Evolutionary conservation across 192 early-diverging fungal species (phyloP).

Genomic region (Phlyctochytrium bullatum): DNA sequence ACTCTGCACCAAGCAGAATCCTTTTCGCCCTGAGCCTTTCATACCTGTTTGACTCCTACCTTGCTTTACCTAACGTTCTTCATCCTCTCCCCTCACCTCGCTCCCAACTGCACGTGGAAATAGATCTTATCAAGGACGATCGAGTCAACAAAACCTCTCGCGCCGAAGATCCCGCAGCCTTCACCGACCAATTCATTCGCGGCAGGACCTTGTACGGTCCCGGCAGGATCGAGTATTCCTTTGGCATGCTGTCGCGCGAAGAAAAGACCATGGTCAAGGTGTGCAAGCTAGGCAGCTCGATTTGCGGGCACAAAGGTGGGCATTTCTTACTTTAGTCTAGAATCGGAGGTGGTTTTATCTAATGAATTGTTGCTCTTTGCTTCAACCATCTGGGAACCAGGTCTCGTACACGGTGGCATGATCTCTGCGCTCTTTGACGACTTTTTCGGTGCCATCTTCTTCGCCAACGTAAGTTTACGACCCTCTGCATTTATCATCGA

Average conservation of each 20-base stretch:
- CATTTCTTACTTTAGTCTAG: not conserved
- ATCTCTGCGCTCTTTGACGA: slow-evolving; percentile 29
- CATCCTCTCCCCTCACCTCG: no score
- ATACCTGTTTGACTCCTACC: no score
- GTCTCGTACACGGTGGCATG: slow-evolving; percentile 10
- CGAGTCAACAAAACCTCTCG: no score
- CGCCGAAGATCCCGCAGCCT: not conserved
- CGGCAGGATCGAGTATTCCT: slow-evolving; percentile 16
- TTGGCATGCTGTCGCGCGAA: not conserved
- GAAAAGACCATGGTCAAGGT: slow-evolving; percentile 6
- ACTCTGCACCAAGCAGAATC: not conserved
- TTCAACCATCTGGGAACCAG: no score
- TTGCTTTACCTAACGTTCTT: no score
- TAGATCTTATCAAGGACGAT: no score
- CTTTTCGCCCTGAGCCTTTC: no score
- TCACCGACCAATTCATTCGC: not conserved
- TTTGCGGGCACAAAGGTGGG: slow-evolving; percentile 8
- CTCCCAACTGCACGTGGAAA: not conserved
- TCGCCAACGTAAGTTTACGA: no score
- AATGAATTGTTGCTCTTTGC: no score
- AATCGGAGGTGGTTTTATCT: no score
- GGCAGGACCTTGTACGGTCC: slow-evolving; percentile 14
- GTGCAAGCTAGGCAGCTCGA: slow-evolving; percentile 5
- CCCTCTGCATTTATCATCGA: no score
- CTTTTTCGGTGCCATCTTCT: slow-evolving; percentile 21